Evolutionary conservation across 2,329 filamentous ascomycete genomes (phyloP), one percentile per base, ranked within the genome.

Genomic region (Microthyrium microscopicum): DNA sequence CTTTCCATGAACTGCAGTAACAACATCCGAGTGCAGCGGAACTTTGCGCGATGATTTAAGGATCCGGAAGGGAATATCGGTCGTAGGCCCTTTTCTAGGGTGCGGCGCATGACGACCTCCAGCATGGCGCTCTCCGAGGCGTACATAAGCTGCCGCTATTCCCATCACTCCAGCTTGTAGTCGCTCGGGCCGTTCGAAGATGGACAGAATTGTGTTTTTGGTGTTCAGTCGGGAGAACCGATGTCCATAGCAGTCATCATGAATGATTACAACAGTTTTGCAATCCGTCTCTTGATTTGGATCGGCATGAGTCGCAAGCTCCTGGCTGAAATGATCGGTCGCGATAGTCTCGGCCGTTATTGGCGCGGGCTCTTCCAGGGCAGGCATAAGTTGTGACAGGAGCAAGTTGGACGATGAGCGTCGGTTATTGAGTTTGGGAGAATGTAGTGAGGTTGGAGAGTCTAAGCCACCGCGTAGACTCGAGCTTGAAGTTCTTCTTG

Each of bases 211-310:
- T 12, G 69, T 68, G 28, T 61, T 66, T 46, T 77, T 77, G 1
- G 83, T 77, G 44, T 79, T 76, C 4, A 83, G 83, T 28, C 89
- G 70, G 8, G 85, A 82, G 54, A 75, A 98, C 16, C 84, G 76
- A 57, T 98, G 89, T 17, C 87, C 85, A 51, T 95, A 98, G 55
- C 87, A 93, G 34, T 79, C 76, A 57, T 98, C 89, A 46, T 95
- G 84, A 2, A 98, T 60, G 20, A 98, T 68, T 29, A 95, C 84
- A 4, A 91, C 57, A 0, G 34, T 36, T 20, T 36, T 36, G 16
- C 25, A 27, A 18, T 15, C 20, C 5, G 34, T 21, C 5, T 26
- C 34, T 11, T n/a, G 17, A n/a, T 20, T 26, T n/a, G n/a, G n/a
- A n/a, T n/a, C n/a, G 4, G 19, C 28, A 31, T 36, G 34, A 7